Base-by-base conservation (phyloP, 2,329 filamentous ascomycete species). In the Ophiostoma sp. region DNA sequence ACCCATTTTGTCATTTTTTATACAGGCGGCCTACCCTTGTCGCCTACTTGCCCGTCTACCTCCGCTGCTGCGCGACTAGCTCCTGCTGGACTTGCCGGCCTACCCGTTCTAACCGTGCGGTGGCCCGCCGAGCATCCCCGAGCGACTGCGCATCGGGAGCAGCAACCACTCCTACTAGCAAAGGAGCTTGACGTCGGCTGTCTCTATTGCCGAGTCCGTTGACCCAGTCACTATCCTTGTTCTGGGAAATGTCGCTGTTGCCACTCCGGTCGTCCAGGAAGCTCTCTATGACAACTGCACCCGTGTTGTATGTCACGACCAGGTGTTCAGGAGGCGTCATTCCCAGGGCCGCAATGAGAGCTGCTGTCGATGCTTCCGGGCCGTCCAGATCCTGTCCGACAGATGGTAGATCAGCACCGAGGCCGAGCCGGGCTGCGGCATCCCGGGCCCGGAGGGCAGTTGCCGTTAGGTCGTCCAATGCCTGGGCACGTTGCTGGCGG, bases 151-250 rank as follows among this genome's bases (percentile, higher is more conserved):
- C 76, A 3, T 78, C 78, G 5, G 79, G 78, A 1, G 84, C 84
- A 4, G 87, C 81, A 0, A 88, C 83, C 9, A 86, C 76, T 27
- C 81, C 80, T 41, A 88, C 77, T 12, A 88, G 79, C 75, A 85
- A 77, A 11, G 85, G 85, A 4, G 60, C 60, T 14, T 63, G 11
- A 18, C 8, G 55, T 38, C 52, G 9, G 45, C 45, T 55, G 4
- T 55, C 49, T 27, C 27, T 27, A 27, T 27, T 27, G 27, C 27
- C 27, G 27, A 12, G 55, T 60, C 55, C 55, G 9, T 64, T 3
- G n/a, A 1, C 38, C 27, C 27, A 1, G 27, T 27, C 27, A 27
- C 27, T 27, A 27, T 27, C 27, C 27, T 27, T 27, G 27, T 27
- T 27, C 27, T 27, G 27, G 27, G 27, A 27, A 27, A 2, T 27